A percentile compares a stretch with the other conserved stretches of the same genome.
phyloP scores from a whole-genome alignment of 2,329 filamentous ascomycete species.

The Phialophora expanda region DNA sequence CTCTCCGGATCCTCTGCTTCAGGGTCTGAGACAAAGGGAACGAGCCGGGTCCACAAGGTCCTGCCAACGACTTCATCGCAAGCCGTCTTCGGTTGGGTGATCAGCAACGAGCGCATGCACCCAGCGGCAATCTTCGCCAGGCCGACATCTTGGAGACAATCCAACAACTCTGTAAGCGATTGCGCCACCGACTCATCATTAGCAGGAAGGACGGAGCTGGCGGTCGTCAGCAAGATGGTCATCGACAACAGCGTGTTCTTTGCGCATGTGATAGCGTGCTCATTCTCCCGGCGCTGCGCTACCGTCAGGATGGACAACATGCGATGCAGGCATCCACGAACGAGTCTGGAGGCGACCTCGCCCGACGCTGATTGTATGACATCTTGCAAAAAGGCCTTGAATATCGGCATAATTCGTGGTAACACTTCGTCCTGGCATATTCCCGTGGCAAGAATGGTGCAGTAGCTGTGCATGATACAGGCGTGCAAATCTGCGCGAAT shows the following conservation, averaged over 20 bases:
- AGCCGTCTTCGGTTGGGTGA: slow-evolving; percentile 64
- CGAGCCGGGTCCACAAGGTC: slow-evolving; percentile 73
- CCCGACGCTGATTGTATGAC: slow-evolving; percentile 47
- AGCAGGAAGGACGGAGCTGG: slow-evolving; percentile 72
- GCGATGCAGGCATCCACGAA: slow-evolving; percentile 80
- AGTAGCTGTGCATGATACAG: slow-evolving; percentile 95
- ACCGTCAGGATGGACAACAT: slow-evolving; percentile 73
- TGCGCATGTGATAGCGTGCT: slow-evolving; percentile 82
- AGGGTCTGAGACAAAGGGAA: slow-evolving; percentile 72
- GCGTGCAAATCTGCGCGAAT: slow-evolving; percentile 96
- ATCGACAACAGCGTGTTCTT: slow-evolving; percentile 90
- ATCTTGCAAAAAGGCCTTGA: slow-evolving; percentile 85
- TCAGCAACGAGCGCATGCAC: slow-evolving; percentile 82
- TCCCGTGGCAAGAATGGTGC: slow-evolving; percentile 85
- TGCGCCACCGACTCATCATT: slow-evolving; percentile 75
- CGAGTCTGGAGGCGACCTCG: slow-evolving; percentile 65
- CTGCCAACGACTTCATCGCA: slow-evolving; percentile 76
- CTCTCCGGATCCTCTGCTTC: slow-evolving; percentile 79
- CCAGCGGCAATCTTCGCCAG: slow-evolving; percentile 83
- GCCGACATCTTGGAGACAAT: slow-evolving; percentile 70
- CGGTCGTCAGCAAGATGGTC: slow-evolving; percentile 85
- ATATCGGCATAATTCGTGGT: slow-evolving; percentile 84
- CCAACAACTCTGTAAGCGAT: slow-evolving; percentile 80
- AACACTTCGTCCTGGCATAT: slow-evolving; percentile 87
- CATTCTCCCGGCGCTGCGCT: slow-evolving; percentile 59